Conservation (phyloP, 768 basidiomycete genomes). For the Amanita rimosa region DNA sequence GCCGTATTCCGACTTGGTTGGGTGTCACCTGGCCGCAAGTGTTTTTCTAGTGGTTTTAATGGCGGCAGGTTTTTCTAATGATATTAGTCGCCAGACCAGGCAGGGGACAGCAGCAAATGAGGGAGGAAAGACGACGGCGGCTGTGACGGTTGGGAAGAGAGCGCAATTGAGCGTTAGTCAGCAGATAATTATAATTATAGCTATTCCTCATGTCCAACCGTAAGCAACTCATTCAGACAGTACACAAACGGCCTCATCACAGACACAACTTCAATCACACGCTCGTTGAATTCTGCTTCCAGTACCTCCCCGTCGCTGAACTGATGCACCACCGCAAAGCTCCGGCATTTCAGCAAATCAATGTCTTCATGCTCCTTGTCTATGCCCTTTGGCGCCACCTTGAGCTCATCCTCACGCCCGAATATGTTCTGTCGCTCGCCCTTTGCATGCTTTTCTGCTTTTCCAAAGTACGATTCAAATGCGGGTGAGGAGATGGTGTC, state of each 20-base stretch:
- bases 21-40: neutral
- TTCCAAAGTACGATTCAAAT: slow-evolving; percentile 74
- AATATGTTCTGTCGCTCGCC: slow-evolving; percentile 70
- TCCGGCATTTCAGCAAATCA: slow-evolving; percentile 79
- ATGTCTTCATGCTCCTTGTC: slow-evolving; percentile 88
- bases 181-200: slow-evolving; percentile 22
- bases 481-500: slow-evolving; percentile 50
- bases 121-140: neutral
- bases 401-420: slow-evolving; percentile 79
- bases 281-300: slow-evolving; percentile 50
- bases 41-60: too few relatives aligned
- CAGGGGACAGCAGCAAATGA: neutral
- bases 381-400: slow-evolving; percentile 85
- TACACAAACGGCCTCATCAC: slow-evolving; percentile 71
- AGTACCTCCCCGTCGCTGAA: slow-evolving; percentile 73
- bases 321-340: slow-evolving; percentile 53
- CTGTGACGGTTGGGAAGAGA: slow-evolving; percentile 6
- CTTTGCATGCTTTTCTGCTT: slow-evolving; percentile 47
- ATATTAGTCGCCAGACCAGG: too few relatives aligned
- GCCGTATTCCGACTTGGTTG: neutral
- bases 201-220: slow-evolving; percentile 27
- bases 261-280: slow-evolving; percentile 38
- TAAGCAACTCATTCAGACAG: slow-evolving; percentile 68
- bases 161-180: neutral
- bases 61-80: too few relatives aligned